Evolutionary conservation across 1,284 basidiomycete genomes (phyloP).

Genomic region (Coniferiporia weirii): DNA sequence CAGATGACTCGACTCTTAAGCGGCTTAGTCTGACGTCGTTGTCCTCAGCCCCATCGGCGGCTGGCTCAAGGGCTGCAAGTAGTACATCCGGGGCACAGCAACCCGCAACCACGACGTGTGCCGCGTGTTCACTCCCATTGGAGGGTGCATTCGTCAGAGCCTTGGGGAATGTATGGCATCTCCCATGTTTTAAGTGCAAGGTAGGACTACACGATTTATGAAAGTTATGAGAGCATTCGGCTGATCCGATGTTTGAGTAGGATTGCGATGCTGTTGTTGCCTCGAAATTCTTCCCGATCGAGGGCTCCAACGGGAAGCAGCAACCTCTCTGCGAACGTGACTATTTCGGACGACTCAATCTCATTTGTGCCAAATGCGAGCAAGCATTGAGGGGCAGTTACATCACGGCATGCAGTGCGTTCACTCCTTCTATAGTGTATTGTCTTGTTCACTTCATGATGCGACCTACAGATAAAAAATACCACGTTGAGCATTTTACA

Average conservation of each 20-base stretch:
- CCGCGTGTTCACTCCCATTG: slow-evolving; percentile 72
- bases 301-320: slow-evolving; percentile 79
- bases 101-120: slow-evolving; percentile 48
- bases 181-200: slow-evolving; percentile 96
- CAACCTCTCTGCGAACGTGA: slow-evolving; percentile 96
- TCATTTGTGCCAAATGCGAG: slow-evolving; percentile 95
- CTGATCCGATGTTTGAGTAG: slow-evolving; percentile 37
- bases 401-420: slow-evolving; percentile 97
- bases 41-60: slow-evolving; percentile 12
- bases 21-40: slow-evolving; percentile 14
- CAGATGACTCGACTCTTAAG: slow-evolving; percentile 14
- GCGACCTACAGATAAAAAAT: slow-evolving; percentile 80
- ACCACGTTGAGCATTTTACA: slow-evolving; percentile 99
- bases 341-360: slow-evolving; percentile 93
- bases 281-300: slow-evolving; percentile 98
- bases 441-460: slow-evolving; percentile 21
- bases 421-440: slow-evolving; percentile 3
- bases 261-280: slow-evolving; percentile 97
- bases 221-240: slow-evolving; percentile 10
- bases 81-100: slow-evolving; percentile 16
- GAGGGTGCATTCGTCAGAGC: slow-evolving; percentile 96
- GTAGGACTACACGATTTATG: slow-evolving; percentile 47
- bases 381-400: slow-evolving; percentile 95
- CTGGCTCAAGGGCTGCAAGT: slow-evolving; percentile 8
- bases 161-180: slow-evolving; percentile 89